Conservation (phyloP, 306 rosid species). For the Malus sieversii region DNA sequence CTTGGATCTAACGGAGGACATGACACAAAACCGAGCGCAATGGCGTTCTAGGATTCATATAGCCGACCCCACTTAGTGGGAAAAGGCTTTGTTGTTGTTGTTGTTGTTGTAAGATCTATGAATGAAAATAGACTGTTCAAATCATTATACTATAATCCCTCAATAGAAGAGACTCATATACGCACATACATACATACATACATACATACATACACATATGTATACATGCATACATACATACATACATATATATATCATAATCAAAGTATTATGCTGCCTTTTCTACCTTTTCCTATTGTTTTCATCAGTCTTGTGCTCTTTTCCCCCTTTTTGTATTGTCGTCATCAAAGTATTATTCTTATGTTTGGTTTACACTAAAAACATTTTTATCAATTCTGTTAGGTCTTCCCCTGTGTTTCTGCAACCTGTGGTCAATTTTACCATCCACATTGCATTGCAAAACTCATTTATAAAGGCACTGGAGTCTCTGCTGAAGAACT, state of each 20-base stretch:
- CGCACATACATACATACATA: too few species aligned
- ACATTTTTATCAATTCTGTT: slow-evolving; percentile 12
- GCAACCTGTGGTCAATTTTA: slow-evolving; percentile 93
- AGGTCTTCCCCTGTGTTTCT: slow-evolving; percentile 78
- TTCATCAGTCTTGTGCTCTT: background rate
- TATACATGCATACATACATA: too few species aligned
- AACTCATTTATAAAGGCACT: slow-evolving; percentile 35
- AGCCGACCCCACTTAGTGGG: too few species aligned
- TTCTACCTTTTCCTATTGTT: background rate
- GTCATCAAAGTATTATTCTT: background rate
- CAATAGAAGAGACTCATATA: background rate
- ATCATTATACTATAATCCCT: background rate
- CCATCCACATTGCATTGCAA: slow-evolving; percentile 73
- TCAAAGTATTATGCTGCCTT: background rate
- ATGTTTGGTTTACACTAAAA: background rate
- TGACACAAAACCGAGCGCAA: too few species aligned
- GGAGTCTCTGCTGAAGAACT: slow-evolving; percentile 48
- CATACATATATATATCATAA: background rate
- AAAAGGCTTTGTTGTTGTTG: too few species aligned
- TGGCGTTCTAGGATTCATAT: too few species aligned
- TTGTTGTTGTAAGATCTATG: background rate
- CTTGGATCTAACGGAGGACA: too few species aligned
- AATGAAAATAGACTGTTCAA: background rate
- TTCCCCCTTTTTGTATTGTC: background rate
- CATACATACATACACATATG: too few species aligned